A percentile compares a stretch with the other conserved stretches of the same genome.
Conservation (phyloP, 1,284 basidiomycete species). For the Coniferiporia weirii region DNA sequence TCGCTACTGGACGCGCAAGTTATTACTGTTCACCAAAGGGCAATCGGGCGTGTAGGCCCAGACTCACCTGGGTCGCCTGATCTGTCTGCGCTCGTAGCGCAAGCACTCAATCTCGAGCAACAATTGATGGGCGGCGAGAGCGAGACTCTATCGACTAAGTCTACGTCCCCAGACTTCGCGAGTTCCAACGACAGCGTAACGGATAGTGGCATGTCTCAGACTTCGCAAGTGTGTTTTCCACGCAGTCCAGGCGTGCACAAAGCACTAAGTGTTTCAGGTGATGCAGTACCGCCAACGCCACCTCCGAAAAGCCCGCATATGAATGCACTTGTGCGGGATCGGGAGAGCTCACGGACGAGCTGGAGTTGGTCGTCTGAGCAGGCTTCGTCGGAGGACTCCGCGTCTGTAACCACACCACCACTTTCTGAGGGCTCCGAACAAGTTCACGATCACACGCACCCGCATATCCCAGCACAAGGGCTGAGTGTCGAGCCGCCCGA, state of each 20-base stretch:
- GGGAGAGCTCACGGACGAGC: conserved; percentile 6
- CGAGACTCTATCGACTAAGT: not conserved
- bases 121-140: conserved; percentile 8
- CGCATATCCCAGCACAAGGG: not conserved
- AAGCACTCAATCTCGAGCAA: conserved; percentile 16
- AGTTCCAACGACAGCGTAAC: not conserved
- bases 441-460: not conserved
- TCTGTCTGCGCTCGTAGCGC: conserved; percentile 13
- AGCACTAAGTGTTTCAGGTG: not conserved
- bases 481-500: not conserved
- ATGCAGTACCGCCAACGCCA: conserved; percentile 1
- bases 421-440: conserved; percentile 4
- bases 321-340: not conserved
- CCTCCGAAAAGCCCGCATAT: conserved; percentile 5
- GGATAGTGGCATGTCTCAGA: not conserved
- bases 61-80: conserved; percentile 15
- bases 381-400: conserved; percentile 17
- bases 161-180: not conserved
- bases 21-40: not conserved
- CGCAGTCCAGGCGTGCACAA: not conserved
- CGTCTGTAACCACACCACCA: conserved; percentile 3
- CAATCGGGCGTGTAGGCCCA: not conserved
- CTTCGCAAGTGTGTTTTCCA: not conserved
- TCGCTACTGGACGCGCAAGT: conserved; percentile 5
- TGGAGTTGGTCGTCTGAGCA: conserved; percentile 17